Percentiles rank a stretch among this genome's conserved stretches.
These are phyloP conservation scores for Zygotorulaspora florentina DNA, from an alignment of 805 yeast genomes.

Conservation along the genomic window DNA sequence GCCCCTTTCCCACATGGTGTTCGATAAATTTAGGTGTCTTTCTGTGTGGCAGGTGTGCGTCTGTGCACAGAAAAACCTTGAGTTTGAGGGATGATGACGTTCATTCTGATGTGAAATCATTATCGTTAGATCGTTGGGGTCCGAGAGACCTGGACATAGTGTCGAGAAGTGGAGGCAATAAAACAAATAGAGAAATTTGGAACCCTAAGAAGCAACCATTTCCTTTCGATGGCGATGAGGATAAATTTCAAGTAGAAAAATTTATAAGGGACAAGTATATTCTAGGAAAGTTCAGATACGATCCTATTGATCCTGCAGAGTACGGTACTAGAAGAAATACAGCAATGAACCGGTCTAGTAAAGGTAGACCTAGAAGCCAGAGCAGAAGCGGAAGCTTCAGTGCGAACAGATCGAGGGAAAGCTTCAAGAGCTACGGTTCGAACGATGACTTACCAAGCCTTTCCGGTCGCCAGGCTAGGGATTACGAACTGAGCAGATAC, in stretches of 20 bases:
- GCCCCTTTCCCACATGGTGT: constrained; percentile 53
- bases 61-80: constrained; percentile 59
- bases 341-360: constrained; percentile 1
- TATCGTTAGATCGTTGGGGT: constrained; percentile 70
- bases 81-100: constrained; percentile 44
- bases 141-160: constrained; percentile 47
- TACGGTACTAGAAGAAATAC: constrained; percentile 12
- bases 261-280: constrained; percentile 67
- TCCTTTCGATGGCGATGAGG: constrained; percentile 74
- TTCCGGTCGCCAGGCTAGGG: constrained; percentile 49
- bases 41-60: constrained; percentile 82
- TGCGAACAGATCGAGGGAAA: constrained; percentile 11
- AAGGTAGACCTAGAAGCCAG: constrained; percentile 18
- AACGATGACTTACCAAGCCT: constrained; percentile 38
- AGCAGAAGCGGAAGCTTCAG: constrained; percentile 16
- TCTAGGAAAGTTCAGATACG: constrained; percentile 48
- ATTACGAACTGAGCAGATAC: constrained; percentile 50
- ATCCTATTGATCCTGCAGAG: constrained; percentile 31
- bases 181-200: constrained; percentile 57
- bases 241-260: constrained; percentile 47
- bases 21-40: constrained; percentile 54
- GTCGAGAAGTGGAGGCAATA: constrained; percentile 53
- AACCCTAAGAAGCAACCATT: constrained; percentile 64
- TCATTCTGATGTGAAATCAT: constrained; percentile 62
- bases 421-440: constrained; percentile 5